Conservation (phyloP, 768 basidiomycete genomes). For the Pleurotus platypus region DNA sequence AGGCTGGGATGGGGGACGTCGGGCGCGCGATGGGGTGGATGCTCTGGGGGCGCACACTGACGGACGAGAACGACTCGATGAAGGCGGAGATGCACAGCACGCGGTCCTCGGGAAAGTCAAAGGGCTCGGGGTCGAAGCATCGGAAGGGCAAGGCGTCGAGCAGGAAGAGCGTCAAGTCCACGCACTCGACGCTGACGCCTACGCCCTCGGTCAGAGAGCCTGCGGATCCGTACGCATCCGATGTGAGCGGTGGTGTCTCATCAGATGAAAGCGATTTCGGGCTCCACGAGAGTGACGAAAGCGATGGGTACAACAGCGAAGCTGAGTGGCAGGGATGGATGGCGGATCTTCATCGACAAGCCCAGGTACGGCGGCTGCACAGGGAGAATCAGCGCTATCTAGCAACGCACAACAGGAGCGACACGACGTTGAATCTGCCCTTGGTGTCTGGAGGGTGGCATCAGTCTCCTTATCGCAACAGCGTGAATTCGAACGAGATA, state of each 20-base stretch:
- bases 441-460: slow-evolving; percentile 11
- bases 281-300: slow-evolving; percentile 28
- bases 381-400: slow-evolving; percentile 16
- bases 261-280: slow-evolving; percentile 9
- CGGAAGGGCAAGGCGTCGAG: slow-evolving; percentile 3
- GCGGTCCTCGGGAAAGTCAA: slow-evolving; percentile 6
- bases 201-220: slow-evolving; percentile 7
- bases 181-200: slow-evolving; percentile 4
- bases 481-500: slow-evolving; percentile 4
- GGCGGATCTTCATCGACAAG: slow-evolving; percentile 47
- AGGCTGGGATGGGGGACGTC: slow-evolving; percentile 57
- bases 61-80: slow-evolving; percentile 10
- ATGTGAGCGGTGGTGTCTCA: slow-evolving; percentile 12
- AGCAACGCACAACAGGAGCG: slow-evolving; percentile 13
- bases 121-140: slow-evolving; percentile 9
- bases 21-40: slow-evolving; percentile 51
- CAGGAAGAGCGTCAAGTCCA: slow-evolving; percentile 5
- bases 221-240: slow-evolving; percentile 14
- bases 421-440: slow-evolving; percentile 8
- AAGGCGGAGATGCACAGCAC: slow-evolving; percentile 4
- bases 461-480: slow-evolving; percentile 10
- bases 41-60: slow-evolving; percentile 24
- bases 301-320: slow-evolving; percentile 47
- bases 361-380: slow-evolving; percentile 22
- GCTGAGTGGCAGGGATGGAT: slow-evolving; percentile 68